Conservation (phyloP, 305 asterid species). For the Rubia occidens region DNA sequence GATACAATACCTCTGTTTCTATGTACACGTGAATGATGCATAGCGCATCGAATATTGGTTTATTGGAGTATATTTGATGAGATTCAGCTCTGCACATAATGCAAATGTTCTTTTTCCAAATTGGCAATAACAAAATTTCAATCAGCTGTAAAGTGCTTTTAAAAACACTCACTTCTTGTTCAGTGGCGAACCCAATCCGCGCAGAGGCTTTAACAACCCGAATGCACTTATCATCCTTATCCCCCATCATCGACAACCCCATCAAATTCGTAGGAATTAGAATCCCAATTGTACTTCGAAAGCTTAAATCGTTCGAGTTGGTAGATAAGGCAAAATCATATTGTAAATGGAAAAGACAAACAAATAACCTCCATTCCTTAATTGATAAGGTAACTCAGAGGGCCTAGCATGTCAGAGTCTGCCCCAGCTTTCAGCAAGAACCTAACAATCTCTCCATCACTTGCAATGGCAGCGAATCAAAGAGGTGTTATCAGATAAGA, state of each 20-base stretch:
- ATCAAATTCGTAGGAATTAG: constrained; percentile 92
- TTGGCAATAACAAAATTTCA: not conserved
- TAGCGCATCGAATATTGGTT: no score
- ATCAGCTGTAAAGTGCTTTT: no score
- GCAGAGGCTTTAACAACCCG: constrained; percentile 84
- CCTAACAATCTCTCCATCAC: no score
- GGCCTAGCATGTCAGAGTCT: no score
- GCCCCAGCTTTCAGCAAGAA: no score
- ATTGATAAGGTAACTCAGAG: no score
- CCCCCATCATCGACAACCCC: constrained; percentile 93
- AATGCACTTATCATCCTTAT: constrained; percentile 61
- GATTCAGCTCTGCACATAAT: no score
- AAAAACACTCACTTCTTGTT: constrained; percentile 58
- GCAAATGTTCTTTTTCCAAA: not conserved
- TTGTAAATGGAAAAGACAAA: constrained; percentile 5
- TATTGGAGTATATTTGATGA: no score
- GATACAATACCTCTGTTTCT: no score
- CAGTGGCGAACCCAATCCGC: constrained; percentile 78
- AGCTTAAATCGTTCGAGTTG: constrained; percentile 90
- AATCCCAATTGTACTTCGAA: constrained; percentile 95
- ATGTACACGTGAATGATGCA: no score
- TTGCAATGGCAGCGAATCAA: no score
- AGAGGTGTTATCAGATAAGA: no score
- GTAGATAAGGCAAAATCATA: constrained; percentile 18
- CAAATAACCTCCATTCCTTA: not conserved